phyloP scores from a whole-genome alignment of 768 basidiomycete species.

The Suillus brevipes region DNA sequence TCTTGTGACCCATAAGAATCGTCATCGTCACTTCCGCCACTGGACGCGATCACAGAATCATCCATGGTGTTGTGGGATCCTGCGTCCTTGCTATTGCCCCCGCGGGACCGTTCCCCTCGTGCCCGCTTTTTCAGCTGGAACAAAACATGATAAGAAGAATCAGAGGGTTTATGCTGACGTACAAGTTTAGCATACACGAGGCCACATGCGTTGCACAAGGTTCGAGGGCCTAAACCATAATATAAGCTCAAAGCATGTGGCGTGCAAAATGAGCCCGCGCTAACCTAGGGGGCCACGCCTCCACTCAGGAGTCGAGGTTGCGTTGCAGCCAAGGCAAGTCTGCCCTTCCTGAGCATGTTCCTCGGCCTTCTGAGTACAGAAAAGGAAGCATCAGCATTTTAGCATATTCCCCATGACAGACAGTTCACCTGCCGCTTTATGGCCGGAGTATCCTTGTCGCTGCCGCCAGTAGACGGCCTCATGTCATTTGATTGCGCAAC shows the following conservation, averaged over 20 bases:
- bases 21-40: constrained; percentile 35
- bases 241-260: constrained; percentile 25
- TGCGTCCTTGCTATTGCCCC: constrained; percentile 27
- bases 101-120: constrained; percentile 33
- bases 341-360: constrained; percentile 58
- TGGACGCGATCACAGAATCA: constrained; percentile 25
- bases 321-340: constrained; percentile 77
- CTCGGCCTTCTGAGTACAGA: constrained; percentile 36
- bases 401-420: constrained; percentile 25
- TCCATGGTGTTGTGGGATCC: constrained; percentile 31
- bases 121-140: constrained; percentile 35
- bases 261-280: constrained; percentile 28
- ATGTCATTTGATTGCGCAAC: constrained; percentile 28
- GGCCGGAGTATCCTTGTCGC: constrained; percentile 32
- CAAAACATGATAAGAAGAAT: constrained; percentile 17
- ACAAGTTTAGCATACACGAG: constrained; percentile 87
- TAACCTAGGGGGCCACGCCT: constrained; percentile 78
- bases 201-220: constrained; percentile 84
- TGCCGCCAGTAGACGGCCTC: constrained; percentile 21
- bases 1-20: constrained; percentile 36
- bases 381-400: constrained; percentile 24
- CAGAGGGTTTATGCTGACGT: constrained; percentile 37
- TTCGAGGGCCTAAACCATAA: constrained; percentile 63
- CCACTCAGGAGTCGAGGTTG: constrained; percentile 89
- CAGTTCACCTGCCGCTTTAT: constrained; percentile 36